Percentiles rank a stretch among this genome's conserved stretches.
Conservation (phyloP, 257 asterid species). For the Nyctanthes arbortristis region DNA sequence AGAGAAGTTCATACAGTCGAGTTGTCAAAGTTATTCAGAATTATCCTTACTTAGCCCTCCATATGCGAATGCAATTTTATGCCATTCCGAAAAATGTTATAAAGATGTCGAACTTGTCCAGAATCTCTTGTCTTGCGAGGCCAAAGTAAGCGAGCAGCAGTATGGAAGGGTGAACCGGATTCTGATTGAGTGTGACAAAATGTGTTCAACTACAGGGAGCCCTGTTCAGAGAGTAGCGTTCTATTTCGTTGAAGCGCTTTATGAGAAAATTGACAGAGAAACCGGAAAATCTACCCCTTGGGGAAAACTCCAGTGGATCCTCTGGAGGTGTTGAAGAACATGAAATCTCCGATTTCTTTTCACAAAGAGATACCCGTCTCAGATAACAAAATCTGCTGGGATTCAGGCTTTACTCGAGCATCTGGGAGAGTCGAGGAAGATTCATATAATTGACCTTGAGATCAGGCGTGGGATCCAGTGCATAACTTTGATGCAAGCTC, state of each 20-base stretch:
- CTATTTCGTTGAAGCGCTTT: conserved; percentile 39
- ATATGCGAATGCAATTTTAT: conserved; percentile 14
- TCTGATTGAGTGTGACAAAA: no score
- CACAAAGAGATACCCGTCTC: no score
- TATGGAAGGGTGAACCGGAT: conserved; percentile 31
- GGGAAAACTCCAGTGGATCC: conserved; percentile 34
- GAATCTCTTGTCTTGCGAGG: conserved; percentile 46
- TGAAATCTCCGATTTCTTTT: conserved; percentile 22
- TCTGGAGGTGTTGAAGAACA: conserved; percentile 14
- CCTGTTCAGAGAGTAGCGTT: conserved; percentile 28
- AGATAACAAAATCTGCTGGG: conserved; percentile 24
- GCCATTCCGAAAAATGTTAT: conserved; percentile 26
- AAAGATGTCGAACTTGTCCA: conserved; percentile 38
- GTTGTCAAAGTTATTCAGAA: conserved; percentile 13
- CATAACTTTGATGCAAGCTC: conserved; percentile 34
- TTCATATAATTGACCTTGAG: conserved; percentile 36
- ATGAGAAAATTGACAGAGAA: no score
- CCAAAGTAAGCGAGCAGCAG: conserved; percentile 38
- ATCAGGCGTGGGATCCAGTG: conserved; percentile 31
- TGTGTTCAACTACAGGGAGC: conserved; percentile 27
- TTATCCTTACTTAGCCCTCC: conserved; percentile 27
- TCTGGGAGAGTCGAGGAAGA: conserved; percentile 25
- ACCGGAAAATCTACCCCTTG: conserved; percentile 26
- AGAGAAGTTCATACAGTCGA: conserved; percentile 34
- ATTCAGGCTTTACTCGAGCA: conserved; percentile 36